These are phyloP conservation scores for Calendula officinalis DNA, from an alignment of 129 eudicot genomes.

Conservation along the genomic window DNA sequence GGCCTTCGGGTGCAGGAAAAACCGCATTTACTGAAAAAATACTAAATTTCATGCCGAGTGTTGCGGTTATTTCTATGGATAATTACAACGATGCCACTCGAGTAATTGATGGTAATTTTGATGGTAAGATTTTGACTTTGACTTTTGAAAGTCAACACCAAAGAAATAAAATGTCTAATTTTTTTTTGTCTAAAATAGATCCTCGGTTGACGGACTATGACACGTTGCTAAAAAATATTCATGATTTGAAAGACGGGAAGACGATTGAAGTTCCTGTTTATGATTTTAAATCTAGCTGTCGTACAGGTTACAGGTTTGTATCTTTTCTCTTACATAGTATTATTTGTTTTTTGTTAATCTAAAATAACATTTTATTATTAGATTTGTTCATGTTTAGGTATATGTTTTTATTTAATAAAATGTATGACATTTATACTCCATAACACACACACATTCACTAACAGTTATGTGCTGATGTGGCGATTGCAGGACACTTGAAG, in stretches of 20 bases:
- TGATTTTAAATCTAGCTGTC: slow-evolving; percentile 88
- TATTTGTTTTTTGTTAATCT: not conserved
- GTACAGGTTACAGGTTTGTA: slow-evolving; percentile 81
- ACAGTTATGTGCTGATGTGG: slow-evolving; percentile 17
- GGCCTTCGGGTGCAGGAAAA: slow-evolving; percentile 98
- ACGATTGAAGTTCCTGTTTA: slow-evolving; percentile 72
- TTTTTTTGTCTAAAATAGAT: slow-evolving; percentile 41
- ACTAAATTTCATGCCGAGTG: slow-evolving; percentile 79
- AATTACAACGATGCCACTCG: slow-evolving; percentile 85
- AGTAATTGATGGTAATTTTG: slow-evolving; percentile 82
- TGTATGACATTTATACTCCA: not conserved
- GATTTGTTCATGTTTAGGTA: too few species aligned
- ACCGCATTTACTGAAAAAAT: slow-evolving; percentile 83
- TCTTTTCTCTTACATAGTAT: slow-evolving; percentile 12
- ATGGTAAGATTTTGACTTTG: slow-evolving; percentile 47
- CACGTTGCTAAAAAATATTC: slow-evolving; percentile 77
- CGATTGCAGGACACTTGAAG: slow-evolving; percentile 78
- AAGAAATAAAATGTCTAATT: slow-evolving; percentile 1
- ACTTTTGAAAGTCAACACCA: not conserved
- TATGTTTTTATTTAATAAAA: not conserved
- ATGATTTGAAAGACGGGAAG: slow-evolving; percentile 81
- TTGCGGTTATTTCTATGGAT: slow-evolving; percentile 95
- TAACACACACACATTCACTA: slow-evolving; percentile 12
- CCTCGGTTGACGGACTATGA: slow-evolving; percentile 98
- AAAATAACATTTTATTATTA: not conserved